These are phyloP conservation scores for Fomitopsis pulvina DNA, from an alignment of 768 basidiomycete species.

Conservation along the genomic window DNA sequence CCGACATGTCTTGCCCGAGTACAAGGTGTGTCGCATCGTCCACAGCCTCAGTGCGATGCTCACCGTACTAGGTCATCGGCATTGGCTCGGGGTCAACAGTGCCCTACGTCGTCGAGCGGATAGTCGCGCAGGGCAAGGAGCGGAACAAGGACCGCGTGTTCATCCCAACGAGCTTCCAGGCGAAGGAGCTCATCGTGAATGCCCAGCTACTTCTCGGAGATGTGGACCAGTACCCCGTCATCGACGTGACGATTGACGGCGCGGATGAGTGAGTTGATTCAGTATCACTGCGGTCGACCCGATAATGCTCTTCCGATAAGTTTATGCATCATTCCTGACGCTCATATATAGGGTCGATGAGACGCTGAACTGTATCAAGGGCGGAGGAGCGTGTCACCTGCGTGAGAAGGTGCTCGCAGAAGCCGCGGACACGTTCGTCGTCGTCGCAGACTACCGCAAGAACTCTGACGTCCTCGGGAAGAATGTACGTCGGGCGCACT, in stretches of 20 bases:
- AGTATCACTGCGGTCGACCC: not conserved
- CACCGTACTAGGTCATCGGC: slow-evolving; percentile 59
- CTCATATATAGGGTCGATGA: slow-evolving; percentile 77
- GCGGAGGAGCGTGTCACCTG: slow-evolving; percentile 93
- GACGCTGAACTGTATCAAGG: slow-evolving; percentile 90
- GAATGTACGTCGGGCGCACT: slow-evolving; percentile 51
- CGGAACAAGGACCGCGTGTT: slow-evolving; percentile 80
- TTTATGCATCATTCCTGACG: too few species aligned
- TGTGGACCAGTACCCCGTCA: slow-evolving; percentile 77
- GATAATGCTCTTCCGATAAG: not conserved
- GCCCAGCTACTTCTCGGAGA: slow-evolving; percentile 78
- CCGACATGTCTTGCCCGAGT: slow-evolving; percentile 72
- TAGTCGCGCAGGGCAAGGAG: slow-evolving; percentile 73
- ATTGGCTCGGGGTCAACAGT: slow-evolving; percentile 93
- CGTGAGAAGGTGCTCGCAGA: slow-evolving; percentile 98
- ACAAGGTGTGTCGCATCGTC: slow-evolving; percentile 54
- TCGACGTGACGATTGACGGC: slow-evolving; percentile 97
- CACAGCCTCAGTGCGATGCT: not conserved
- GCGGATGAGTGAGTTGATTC: slow-evolving; percentile 77
- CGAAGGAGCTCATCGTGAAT: slow-evolving; percentile 87
- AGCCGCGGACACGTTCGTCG: slow-evolving; percentile 83
- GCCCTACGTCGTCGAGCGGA: slow-evolving; percentile 93
- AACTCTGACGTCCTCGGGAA: slow-evolving; percentile 79
- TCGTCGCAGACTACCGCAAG: slow-evolving; percentile 95
- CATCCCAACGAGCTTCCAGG: slow-evolving; percentile 95